phyloP scores from a whole-genome alignment of 306 rosid genomes.

The Ormosia semicastrata region DNA sequence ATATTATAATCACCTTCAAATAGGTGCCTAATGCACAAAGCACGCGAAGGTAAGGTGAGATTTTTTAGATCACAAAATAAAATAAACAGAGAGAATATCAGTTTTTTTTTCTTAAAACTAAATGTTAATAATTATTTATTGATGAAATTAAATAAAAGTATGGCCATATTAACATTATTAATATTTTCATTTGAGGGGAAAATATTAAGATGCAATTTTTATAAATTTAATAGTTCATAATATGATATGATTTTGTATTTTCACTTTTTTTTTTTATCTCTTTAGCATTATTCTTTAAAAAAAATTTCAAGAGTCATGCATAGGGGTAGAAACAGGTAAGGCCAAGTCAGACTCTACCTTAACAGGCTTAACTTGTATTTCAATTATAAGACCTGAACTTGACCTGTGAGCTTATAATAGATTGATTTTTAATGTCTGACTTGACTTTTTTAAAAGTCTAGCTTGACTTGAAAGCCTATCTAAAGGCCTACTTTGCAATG shows the following conservation, averaged over 20 bases:
- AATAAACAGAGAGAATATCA: neutral
- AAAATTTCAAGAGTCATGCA: too few relatives aligned
- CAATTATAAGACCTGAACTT: too few relatives aligned
- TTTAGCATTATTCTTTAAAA: too few relatives aligned
- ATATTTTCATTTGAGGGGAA: neutral
- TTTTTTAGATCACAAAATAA: neutral
- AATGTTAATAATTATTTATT: neutral
- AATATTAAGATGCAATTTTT: neutral
- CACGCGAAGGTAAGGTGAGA: neutral
- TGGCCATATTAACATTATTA: neutral
- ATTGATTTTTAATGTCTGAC: too few relatives aligned
- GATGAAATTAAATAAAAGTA: neutral
- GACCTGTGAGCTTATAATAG: too few relatives aligned
- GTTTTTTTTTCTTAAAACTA: neutral
- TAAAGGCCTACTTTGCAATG: too few relatives aligned
- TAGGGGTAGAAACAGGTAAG: too few relatives aligned
- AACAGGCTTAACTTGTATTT: too few relatives aligned
- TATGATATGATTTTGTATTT: neutral
- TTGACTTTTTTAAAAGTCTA: too few relatives aligned
- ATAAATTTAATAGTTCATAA: neutral
- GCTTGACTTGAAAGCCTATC: too few relatives aligned
- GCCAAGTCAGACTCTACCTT: too few relatives aligned
- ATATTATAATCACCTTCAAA: constrained; percentile 15
- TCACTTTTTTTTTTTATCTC: too few relatives aligned
- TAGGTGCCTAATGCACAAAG: neutral